Percentiles rank a stretch among this genome's conserved stretches.
These are phyloP conservation scores for Exsudoporus floridanus DNA, from an alignment of 1,284 basidiomycete species.

Conservation along the genomic window DNA sequence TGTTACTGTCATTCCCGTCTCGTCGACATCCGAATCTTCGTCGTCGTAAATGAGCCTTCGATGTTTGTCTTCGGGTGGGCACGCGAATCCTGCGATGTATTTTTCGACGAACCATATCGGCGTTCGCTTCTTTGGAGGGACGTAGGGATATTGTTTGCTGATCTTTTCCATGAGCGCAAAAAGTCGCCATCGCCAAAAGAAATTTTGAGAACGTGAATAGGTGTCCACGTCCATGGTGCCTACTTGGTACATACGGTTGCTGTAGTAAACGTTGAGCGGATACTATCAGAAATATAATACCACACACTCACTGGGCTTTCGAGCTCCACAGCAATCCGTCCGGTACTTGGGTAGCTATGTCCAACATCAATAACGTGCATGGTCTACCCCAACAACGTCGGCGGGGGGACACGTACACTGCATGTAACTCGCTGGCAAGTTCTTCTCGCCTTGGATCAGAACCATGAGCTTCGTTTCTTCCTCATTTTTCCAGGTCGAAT, in stretches of 20 bases:
- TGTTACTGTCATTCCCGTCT: slow-evolving; percentile 24
- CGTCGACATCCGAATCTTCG: slow-evolving; percentile 36
- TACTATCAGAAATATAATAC: not conserved
- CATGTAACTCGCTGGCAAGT: slow-evolving; percentile 44
- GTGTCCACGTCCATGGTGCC: slow-evolving; percentile 45
- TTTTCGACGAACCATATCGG: slow-evolving; percentile 49
- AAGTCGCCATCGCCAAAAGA: slow-evolving; percentile 44
- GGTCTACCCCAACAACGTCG: not conserved
- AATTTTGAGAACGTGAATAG: slow-evolving; percentile 45
- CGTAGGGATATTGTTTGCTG: slow-evolving; percentile 31
- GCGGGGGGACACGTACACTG: slow-evolving; percentile 35
- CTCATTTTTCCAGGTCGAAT: slow-evolving; percentile 20
- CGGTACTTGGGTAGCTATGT: slow-evolving; percentile 14
- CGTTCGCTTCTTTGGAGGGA: slow-evolving; percentile 40
- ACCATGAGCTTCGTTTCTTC: slow-evolving; percentile 36
- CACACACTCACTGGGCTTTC: slow-evolving; percentile 28
- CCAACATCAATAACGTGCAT: slow-evolving; percentile 3
- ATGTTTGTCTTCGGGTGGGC: slow-evolving; percentile 27
- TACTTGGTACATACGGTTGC: slow-evolving; percentile 42
- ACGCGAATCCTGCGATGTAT: slow-evolving; percentile 35
- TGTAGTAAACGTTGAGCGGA: slow-evolving; percentile 14
- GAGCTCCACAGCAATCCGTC: slow-evolving; percentile 31
- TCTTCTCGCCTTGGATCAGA: slow-evolving; percentile 43
- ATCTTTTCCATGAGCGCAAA: slow-evolving; percentile 42
- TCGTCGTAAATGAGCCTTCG: slow-evolving; percentile 39